A percentile compares a stretch with the other conserved stretches of the same genome.
phyloP scores from a whole-genome alignment of 2,329 filamentous ascomycete species.

The Fusarium vanettenii region DNA sequence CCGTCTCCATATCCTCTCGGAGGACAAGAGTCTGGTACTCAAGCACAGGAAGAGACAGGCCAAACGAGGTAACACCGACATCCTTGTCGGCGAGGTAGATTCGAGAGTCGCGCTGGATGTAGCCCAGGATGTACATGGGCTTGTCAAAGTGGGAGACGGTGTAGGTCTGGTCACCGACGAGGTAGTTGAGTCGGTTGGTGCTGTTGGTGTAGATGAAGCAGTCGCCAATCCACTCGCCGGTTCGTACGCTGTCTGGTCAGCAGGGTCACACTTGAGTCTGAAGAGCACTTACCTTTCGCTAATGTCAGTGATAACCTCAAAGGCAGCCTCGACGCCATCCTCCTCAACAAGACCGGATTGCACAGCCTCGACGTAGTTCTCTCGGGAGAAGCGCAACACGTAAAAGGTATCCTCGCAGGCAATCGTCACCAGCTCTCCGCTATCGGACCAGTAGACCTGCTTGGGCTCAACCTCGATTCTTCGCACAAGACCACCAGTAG shows the following conservation, averaged over 20 bases:
- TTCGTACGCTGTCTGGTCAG: constrained; percentile 74
- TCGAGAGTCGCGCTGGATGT: constrained; percentile 93
- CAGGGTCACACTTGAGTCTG: background rate
- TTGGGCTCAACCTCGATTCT: constrained; percentile 85
- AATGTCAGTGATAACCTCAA: constrained; percentile 96
- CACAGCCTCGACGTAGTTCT: constrained; percentile 85
- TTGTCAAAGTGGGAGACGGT: constrained; percentile 97
- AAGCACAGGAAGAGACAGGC: constrained; percentile 89
- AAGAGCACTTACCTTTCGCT: constrained; percentile 76
- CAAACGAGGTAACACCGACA: constrained; percentile 89
- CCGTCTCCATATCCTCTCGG: constrained; percentile 91
- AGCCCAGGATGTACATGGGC: constrained; percentile 93
- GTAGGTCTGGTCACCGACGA: constrained; percentile 97
- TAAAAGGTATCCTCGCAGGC: constrained; percentile 97
- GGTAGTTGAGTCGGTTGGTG: constrained; percentile 96
- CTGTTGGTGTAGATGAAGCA: constrained; percentile 99
- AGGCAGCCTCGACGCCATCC: constrained; percentile 94
- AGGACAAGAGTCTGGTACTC: constrained; percentile 98
- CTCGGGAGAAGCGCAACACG: constrained; percentile 89
- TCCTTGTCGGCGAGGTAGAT: constrained; percentile 98
- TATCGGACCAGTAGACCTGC: constrained; percentile 95
- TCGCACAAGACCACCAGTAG: constrained; percentile 86
- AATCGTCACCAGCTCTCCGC: constrained; percentile 90
- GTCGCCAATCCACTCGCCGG: constrained; percentile 97
- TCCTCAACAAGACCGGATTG: constrained; percentile 86